Base-by-base conservation (phyloP, 805 yeast species). In the Starmera quercuum region DNA sequence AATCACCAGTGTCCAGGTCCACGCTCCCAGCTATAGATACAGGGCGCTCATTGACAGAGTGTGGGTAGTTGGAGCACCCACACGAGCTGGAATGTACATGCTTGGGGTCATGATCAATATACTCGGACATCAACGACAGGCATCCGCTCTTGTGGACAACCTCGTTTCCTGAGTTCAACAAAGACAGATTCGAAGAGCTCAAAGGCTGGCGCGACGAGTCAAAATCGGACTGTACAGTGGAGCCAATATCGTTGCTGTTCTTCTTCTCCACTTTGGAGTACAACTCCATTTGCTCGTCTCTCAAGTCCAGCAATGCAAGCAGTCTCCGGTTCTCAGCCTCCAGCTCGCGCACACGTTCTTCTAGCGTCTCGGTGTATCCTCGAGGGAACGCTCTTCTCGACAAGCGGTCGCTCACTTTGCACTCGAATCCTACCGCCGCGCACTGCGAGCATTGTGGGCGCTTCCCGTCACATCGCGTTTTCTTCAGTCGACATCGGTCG, bases 321-420 rank as follows among this genome's bases (percentile, higher is more conserved):
- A 87, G 57, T 47, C 82, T 71, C 42, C 75, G 73, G 53, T 84
- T 85, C 48, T 86, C 95, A 4, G 80, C 73, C 54, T 86, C 95
- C 16, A 88, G 64, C 50, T 82, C 92, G 32, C 95, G 65, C n/a
- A 87, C 78, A 32, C 95, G 64, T 49, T 85, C 94, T 53, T 87
- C 97, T 34, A 87, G 56, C 3, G 87, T 78, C 58, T 87, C 96
- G 0, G 96, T 87, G 49, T 87, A 87, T 0, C 96, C 96, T 52
- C 94, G 69, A 1, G 96, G 96, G 49, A 80, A 87, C 0, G 95
- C 90, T 41, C 88, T 66, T 37, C 96, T 68, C 1, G 88, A 73
- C n/a, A 87, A 64, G 45, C 81, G 80, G 52, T 87, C 95, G 13
- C 88, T 78, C n/a, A 85, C 82, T 36, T 80, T 80, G 56, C 97